Evolutionary conservation across 352 stramenopile genomes (phyloP).

Genomic region (Phytophthora fragariae): DNA sequence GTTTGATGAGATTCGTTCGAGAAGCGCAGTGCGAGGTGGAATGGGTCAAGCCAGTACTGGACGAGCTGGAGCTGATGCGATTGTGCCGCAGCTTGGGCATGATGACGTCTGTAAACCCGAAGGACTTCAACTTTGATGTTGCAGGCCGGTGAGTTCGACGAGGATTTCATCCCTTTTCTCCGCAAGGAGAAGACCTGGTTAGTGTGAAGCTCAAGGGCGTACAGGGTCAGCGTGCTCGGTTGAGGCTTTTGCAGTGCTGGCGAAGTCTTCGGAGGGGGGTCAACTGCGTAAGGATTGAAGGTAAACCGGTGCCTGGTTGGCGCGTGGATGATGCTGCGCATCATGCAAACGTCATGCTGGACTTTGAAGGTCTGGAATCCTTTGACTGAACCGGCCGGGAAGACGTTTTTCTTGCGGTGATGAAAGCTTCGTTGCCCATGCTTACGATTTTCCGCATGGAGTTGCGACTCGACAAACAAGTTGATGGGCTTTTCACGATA

Average conservation of each 20-base stretch:
- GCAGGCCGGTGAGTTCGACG: slow-evolving; percentile 49
- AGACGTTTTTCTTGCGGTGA: slow-evolving; percentile 66
- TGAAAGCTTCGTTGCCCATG: slow-evolving; percentile 61
- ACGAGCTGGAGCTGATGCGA: slow-evolving; percentile 50
- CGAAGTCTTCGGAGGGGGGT: not conserved
- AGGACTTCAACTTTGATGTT: slow-evolving; percentile 50
- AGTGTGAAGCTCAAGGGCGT: slow-evolving; percentile 32
- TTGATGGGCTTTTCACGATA: slow-evolving; percentile 55
- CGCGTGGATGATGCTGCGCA: slow-evolving; percentile 53
- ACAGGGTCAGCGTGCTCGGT: slow-evolving; percentile 49
- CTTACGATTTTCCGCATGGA: slow-evolving; percentile 71
- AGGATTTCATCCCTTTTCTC: slow-evolving; percentile 56
- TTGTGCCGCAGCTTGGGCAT: slow-evolving; percentile 50
- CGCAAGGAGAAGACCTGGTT: not conserved
- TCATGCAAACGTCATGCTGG: slow-evolving; percentile 44
- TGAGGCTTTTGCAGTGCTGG: not conserved
- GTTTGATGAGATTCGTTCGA: not conserved
- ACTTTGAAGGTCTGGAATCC: slow-evolving; percentile 71
- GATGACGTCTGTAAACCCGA: slow-evolving; percentile 35
- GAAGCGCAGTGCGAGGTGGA: not conserved
- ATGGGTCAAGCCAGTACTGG: not conserved
- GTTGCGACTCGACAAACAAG: slow-evolving; percentile 68
- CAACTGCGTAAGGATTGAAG: slow-evolving; percentile 14
- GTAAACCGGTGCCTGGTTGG: slow-evolving; percentile 51
- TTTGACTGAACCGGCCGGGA: slow-evolving; percentile 68